phyloP scores from a whole-genome alignment of 768 basidiomycete species.

The Boletus sensibilis region DNA sequence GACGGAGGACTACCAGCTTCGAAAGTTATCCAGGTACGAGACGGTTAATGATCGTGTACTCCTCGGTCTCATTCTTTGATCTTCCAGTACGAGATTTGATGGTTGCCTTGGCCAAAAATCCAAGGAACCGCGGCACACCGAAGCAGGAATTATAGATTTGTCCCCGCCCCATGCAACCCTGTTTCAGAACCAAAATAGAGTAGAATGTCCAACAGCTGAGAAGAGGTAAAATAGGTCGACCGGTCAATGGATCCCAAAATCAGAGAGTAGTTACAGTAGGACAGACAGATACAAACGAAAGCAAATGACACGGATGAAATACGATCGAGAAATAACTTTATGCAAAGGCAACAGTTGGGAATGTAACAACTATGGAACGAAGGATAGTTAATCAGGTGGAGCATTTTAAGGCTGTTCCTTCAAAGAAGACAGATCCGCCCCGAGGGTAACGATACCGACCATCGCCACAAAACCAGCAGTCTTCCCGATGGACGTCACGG shows the following conservation, averaged over 20 bases:
- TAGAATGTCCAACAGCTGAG: neutral
- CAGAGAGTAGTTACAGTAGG: too few relatives aligned
- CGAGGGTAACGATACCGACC: constrained; percentile 5
- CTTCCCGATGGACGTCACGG: neutral
- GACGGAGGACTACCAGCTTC: constrained; percentile 19
- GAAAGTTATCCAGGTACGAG: constrained; percentile 18
- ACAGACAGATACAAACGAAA: neutral
- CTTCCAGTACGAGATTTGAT: constrained; percentile 21
- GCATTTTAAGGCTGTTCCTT: neutral
- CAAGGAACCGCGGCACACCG: neutral
- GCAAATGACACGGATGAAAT: neutral
- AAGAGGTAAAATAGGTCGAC: neutral
- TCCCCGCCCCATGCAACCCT: neutral
- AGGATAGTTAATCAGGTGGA: neutral
- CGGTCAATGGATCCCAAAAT: neutral
- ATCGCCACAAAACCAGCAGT: constrained; percentile 5
- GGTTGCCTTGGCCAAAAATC: constrained; percentile 13
- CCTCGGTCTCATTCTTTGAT: neutral
- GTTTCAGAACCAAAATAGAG: neutral
- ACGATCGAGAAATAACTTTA: neutral
- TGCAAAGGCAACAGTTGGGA: neutral
- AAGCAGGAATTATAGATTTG: constrained; percentile 3
- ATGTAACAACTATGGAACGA: neutral
- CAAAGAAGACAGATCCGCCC: neutral
- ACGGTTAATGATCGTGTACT: neutral